Conservation (phyloP, 139 green algal species). For the Volvox reticuliferus region DNA sequence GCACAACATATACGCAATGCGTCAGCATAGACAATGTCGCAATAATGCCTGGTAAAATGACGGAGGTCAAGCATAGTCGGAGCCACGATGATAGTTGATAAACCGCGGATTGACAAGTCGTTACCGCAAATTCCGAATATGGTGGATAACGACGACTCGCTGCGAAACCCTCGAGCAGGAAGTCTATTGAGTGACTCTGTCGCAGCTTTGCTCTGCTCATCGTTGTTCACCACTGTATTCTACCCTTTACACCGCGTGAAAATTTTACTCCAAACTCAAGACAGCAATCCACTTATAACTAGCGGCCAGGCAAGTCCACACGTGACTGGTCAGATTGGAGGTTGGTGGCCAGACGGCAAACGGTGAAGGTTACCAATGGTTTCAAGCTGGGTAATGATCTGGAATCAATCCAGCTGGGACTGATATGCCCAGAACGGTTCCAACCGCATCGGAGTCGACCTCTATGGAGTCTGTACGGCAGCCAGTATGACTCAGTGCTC, state of each 20-base stretch:
- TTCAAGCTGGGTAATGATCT: no score
- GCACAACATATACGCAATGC: neutral
- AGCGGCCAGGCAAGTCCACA: conserved; percentile 26
- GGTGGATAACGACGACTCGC: neutral
- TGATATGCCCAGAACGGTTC: no score
- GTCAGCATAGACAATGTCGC: neutral
- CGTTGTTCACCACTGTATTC: neutral
- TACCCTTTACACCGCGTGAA: conserved; percentile 53
- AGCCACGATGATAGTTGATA: no score
- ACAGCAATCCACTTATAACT: conserved; percentile 55
- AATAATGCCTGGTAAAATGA: neutral
- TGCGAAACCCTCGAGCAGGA: neutral
- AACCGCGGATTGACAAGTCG: no score
- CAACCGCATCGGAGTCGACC: no score
- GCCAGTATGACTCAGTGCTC: no score
- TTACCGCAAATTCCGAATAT: neutral
- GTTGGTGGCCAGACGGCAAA: neutral
- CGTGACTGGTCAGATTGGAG: neutral
- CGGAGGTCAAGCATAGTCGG: no score
- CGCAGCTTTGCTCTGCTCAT: neutral
- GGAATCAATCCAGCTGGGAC: no score
- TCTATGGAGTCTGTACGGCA: no score
- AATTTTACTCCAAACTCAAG: conserved; percentile 62
- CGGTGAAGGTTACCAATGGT: no score
- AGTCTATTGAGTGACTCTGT: neutral